phyloP scores from a whole-genome alignment of 768 basidiomycete species.

The Lactarius hatsudake region DNA sequence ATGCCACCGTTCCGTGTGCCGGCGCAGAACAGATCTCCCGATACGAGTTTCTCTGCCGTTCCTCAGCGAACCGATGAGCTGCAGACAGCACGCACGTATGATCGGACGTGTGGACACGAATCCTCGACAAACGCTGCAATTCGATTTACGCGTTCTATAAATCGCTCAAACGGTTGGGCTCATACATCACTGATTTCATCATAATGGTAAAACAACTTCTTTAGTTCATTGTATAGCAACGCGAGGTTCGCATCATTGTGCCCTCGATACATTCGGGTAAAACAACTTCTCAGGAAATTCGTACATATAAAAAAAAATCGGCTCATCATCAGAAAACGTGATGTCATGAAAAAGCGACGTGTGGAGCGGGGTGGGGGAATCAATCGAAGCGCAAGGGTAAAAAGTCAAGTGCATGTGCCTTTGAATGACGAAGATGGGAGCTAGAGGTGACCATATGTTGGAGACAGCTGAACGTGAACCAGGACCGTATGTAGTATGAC shows the following conservation, averaged over 20 bases:
- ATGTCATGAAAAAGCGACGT: constrained; percentile 11
- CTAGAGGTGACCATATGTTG: constrained; percentile 11
- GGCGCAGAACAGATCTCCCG: not conserved
- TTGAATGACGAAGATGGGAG: constrained; percentile 3
- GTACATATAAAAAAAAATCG: not conserved
- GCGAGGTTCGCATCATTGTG: not conserved
- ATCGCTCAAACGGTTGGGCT: not conserved
- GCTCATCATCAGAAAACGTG: constrained; percentile 5
- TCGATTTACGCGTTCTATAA: not conserved
- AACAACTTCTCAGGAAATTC: not conserved
- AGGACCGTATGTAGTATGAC: constrained; percentile 6
- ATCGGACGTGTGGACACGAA: not conserved
- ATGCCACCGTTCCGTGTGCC: constrained; percentile 3
- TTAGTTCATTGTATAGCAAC: not conserved
- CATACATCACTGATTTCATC: not conserved
- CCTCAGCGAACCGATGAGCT: not conserved
- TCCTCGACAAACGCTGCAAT: not conserved
- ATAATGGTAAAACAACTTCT: not conserved
- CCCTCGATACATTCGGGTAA: constrained; percentile 14
- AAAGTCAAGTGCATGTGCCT: constrained; percentile 1
- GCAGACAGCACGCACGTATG: not conserved
- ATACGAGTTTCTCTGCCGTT: not conserved
- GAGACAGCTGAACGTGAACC: not conserved
- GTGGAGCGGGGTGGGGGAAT: not conserved
- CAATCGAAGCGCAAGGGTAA: not conserved